Evolutionary conservation across 2,329 filamentous ascomycete genomes (phyloP).

Genomic region (Diplodia scrobiculata): DNA sequence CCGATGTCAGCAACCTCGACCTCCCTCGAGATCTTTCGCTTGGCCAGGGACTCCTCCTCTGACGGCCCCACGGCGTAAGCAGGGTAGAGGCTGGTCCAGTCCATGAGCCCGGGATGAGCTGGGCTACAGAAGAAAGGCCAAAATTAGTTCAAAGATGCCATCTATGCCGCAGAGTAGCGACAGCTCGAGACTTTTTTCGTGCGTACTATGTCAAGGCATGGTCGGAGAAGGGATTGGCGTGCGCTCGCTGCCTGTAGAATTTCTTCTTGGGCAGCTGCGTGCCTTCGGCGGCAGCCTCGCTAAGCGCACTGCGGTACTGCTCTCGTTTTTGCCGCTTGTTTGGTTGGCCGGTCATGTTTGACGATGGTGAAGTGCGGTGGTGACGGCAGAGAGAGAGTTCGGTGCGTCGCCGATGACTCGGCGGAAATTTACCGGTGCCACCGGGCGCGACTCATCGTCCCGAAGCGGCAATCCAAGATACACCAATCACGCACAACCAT

Average conservation of each 20-base stretch:
- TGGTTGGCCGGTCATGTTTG: slow-evolving; percentile 41
- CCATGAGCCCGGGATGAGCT: slow-evolving; percentile 76
- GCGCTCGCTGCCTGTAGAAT: slow-evolving; percentile 93
- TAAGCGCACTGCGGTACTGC: slow-evolving; percentile 46
- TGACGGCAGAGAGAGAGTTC: slow-evolving; percentile 8
- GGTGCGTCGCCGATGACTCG: slow-evolving; percentile 18
- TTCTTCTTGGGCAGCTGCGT: slow-evolving; percentile 83
- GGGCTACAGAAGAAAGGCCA: slow-evolving; percentile 59
- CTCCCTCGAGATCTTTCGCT: slow-evolving; percentile 59
- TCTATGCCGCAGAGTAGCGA: background rate
- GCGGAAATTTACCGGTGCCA: slow-evolving; percentile 22
- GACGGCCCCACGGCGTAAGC: slow-evolving; percentile 57
- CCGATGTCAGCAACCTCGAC: slow-evolving; percentile 96
- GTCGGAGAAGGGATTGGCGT: slow-evolving; percentile 97
- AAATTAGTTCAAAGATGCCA: background rate
- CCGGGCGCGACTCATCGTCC: slow-evolving; percentile 4
- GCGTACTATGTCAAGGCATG: slow-evolving; percentile 81
- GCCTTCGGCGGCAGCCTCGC: slow-evolving; percentile 57
- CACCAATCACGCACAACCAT: slow-evolving; percentile 1
- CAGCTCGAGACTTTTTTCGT: background rate
- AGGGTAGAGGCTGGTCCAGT: slow-evolving; percentile 85
- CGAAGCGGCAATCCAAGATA: slow-evolving; percentile 11
- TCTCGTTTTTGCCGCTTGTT: slow-evolving; percentile 51
- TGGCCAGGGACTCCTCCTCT: slow-evolving; percentile 34
- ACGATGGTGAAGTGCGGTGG: slow-evolving; percentile 10